Percentiles rank a stretch among this genome's conserved stretches.
Evolutionary conservation across 352 stramenopile species (phyloP).

Genomic region (Globisporangium alternatum): DNA sequence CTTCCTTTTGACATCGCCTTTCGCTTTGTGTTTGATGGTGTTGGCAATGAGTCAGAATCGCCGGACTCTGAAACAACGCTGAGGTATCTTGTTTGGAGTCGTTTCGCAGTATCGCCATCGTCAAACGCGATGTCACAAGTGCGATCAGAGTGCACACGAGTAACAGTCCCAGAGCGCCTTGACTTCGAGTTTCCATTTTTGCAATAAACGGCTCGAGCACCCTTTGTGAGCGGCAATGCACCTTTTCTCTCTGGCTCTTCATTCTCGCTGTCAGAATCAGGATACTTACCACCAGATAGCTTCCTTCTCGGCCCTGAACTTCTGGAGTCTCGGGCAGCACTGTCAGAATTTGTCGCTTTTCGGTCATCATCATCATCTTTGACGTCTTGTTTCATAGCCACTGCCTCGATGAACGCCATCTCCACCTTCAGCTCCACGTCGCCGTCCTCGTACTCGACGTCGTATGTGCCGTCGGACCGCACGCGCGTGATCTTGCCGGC

Average conservation of each 20-base stretch:
- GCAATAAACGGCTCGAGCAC: slow-evolving; percentile 34
- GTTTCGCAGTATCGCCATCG: slow-evolving; percentile 41
- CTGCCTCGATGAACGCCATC: slow-evolving; percentile 23
- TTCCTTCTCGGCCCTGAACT: background rate
- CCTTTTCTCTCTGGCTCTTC: background rate
- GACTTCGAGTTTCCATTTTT: slow-evolving; percentile 30
- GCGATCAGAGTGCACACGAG: slow-evolving; percentile 41
- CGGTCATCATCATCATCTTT: background rate
- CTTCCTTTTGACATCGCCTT: slow-evolving; percentile 3
- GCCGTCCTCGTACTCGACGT: slow-evolving; percentile 65
- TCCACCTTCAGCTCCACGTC: slow-evolving; percentile 43
- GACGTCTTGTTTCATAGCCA: background rate
- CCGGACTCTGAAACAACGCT: slow-evolving; percentile 32
- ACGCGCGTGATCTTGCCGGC: slow-evolving; percentile 54
- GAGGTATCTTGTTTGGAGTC: slow-evolving; percentile 27
- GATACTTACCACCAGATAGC: no score
- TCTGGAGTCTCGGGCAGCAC: background rate
- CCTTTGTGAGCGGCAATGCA: slow-evolving; percentile 18
- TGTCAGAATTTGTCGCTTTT: background rate
- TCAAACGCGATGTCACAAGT: slow-evolving; percentile 66
- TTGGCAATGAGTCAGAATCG: slow-evolving; percentile 19
- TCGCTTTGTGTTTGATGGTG: background rate
- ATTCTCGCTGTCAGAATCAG: background rate
- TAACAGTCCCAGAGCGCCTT: slow-evolving; percentile 28
- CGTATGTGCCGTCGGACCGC: slow-evolving; percentile 59